These are phyloP conservation scores for Neurospora sp. DNA, from an alignment of 495 filamentous ascomycete species.

Conservation along the genomic window DNA sequence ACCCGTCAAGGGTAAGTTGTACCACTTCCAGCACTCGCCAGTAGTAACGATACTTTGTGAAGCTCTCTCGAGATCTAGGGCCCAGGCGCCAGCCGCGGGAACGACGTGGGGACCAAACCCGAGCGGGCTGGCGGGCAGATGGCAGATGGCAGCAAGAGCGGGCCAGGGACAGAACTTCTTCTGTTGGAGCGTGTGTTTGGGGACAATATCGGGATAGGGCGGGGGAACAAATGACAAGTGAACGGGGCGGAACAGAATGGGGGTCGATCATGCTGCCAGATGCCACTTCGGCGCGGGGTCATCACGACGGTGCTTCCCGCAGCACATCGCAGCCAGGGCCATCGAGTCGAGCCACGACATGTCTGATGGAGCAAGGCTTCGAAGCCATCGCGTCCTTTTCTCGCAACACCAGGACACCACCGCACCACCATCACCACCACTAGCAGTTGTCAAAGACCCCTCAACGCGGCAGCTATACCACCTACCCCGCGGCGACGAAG, in stretches of 20 bases:
- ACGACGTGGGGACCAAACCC: slow-evolving; percentile 1
- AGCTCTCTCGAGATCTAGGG: neutral
- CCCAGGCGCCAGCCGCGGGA: neutral
- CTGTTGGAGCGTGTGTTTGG: neutral
- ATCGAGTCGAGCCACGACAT: neutral
- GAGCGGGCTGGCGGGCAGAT: neutral
- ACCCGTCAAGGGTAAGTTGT: neutral
- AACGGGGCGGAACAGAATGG: neutral
- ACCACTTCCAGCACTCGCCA: neutral
- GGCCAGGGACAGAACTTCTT: neutral
- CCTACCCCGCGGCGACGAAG: neutral
- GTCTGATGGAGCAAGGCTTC: neutral
- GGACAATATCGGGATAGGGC: neutral
- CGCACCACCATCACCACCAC: neutral
- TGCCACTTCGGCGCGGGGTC: neutral
- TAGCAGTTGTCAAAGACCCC: neutral
- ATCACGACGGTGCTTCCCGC: neutral
- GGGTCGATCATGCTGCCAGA: neutral
- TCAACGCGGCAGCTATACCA: neutral
- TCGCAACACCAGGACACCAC: neutral
- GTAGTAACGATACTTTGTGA: neutral
- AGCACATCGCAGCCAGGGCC: neutral
- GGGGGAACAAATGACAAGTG: neutral
- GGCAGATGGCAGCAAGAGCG: slow-evolving; percentile 2
- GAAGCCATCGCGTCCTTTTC: neutral